These are phyloP conservation scores for Rhodotorula mucilaginosa DNA, from an alignment of 1,284 basidiomycete genomes.

Conservation along the genomic window DNA sequence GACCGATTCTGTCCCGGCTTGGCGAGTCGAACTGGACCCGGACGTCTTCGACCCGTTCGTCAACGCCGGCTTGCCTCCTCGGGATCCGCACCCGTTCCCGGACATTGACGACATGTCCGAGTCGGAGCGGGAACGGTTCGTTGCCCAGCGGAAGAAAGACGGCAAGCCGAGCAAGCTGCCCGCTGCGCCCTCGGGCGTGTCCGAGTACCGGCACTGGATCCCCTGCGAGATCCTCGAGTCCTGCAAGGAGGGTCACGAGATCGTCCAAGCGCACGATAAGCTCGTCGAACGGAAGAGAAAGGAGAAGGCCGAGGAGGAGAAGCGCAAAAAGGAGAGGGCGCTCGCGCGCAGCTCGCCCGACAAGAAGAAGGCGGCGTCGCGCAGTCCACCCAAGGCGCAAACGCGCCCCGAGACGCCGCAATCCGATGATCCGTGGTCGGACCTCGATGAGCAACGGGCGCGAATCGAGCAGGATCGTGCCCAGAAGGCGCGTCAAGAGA, in stretches of 20 bases:
- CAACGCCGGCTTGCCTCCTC: neutral
- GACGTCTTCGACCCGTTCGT: conserved; percentile 5
- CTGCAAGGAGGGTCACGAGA: neutral
- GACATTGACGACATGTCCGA: neutral
- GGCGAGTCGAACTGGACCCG: conserved; percentile 27
- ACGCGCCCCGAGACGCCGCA: neutral
- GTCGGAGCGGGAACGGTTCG: neutral
- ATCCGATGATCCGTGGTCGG: neutral
- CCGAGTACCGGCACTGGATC: conserved; percentile 21
- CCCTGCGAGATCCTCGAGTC: conserved; percentile 11
- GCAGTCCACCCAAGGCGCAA: neutral
- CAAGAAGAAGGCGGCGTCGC: neutral
- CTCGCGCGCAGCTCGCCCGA: neutral
- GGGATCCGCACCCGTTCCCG: conserved; percentile 18
- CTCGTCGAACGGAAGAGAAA: neutral
- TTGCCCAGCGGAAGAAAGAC: neutral
- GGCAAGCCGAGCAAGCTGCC: conserved; percentile 1
- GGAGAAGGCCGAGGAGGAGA: conserved; percentile 9
- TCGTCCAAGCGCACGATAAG: conserved; percentile 1
- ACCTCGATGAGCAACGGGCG: neutral
- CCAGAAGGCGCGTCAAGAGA: neutral
- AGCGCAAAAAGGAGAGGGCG: neutral
- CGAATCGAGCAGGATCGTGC: neutral
- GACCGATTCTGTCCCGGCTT: conserved; percentile 20
- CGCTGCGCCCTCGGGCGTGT: neutral